Conservation (phyloP, 2,329 filamentous ascomycete genomes). For the Alternaria brassicicola region DNA sequence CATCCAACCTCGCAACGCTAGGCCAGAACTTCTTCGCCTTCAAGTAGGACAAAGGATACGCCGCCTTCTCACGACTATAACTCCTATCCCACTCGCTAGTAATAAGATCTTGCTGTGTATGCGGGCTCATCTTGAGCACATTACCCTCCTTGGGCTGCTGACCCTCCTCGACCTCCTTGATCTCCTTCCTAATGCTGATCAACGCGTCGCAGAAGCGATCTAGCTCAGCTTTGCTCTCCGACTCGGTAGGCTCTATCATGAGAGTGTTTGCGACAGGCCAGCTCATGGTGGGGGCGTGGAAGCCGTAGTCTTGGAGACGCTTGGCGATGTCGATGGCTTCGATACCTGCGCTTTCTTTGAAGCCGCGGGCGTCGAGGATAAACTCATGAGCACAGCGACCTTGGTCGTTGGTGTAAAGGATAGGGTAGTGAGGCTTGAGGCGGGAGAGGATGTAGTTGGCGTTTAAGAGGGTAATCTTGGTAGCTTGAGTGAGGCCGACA, state of each 20-base stretch:
- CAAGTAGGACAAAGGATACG: slow-evolving; percentile 82
- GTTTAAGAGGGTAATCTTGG: slow-evolving; percentile 90
- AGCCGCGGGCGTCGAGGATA: slow-evolving; percentile 86
- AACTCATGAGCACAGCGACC: slow-evolving; percentile 96
- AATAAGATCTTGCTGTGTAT: slow-evolving; percentile 82
- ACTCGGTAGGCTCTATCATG: slow-evolving; percentile 98
- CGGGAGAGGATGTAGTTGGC: slow-evolving; percentile 95
- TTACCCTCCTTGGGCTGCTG: slow-evolving; percentile 76
- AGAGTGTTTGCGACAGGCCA: slow-evolving; percentile 95
- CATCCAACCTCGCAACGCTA: slow-evolving; percentile 81
- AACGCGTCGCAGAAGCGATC: slow-evolving; percentile 92
- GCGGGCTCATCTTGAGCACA: slow-evolving; percentile 86
- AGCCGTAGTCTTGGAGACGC: slow-evolving; percentile 94
- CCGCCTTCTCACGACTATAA: slow-evolving; percentile 81
- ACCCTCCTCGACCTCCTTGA: slow-evolving; percentile 81
- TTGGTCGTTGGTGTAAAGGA: slow-evolving; percentile 90
- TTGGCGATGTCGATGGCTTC: slow-evolving; percentile 97
- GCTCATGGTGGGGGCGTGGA: slow-evolving; percentile 96
- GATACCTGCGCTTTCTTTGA: slow-evolving; percentile 80
- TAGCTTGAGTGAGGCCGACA: slow-evolving; percentile 83
- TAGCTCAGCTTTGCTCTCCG: slow-evolving; percentile 87
- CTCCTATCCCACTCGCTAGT: slow-evolving; percentile 78
- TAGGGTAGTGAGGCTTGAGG: slow-evolving; percentile 82
- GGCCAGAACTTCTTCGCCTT: slow-evolving; percentile 99
- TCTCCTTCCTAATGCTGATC: slow-evolving; percentile 84